Percentiles rank a stretch among this genome's conserved stretches.
Conservation (phyloP, 108 stramenopile genomes). For the Skeletonema potamos region DNA sequence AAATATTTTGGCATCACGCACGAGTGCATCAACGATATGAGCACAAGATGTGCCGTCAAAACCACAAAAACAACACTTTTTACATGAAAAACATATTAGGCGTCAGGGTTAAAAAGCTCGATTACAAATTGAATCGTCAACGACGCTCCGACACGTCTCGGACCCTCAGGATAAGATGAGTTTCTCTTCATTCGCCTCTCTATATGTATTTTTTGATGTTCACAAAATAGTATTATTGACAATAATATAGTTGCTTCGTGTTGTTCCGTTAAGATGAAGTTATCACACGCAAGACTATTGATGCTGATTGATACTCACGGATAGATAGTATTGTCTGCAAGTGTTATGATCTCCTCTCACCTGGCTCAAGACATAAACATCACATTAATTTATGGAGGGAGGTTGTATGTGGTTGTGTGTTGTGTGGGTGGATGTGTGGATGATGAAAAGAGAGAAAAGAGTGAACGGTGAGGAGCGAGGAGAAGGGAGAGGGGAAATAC, state of each 20-base stretch:
- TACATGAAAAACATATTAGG: neutral
- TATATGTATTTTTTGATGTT: neutral
- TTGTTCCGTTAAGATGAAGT: too few relatives aligned
- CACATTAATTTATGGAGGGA: too few relatives aligned
- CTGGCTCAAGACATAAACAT: too few relatives aligned
- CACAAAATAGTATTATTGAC: neutral
- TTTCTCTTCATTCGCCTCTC: constrained; percentile 43
- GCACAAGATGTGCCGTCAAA: neutral
- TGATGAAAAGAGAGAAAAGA: too few relatives aligned
- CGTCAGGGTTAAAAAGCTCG: constrained; percentile 55
- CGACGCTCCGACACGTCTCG: constrained; percentile 31
- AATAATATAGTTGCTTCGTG: neutral
- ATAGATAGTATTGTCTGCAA: too few relatives aligned
- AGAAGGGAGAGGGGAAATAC: too few relatives aligned
- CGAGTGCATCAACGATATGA: neutral
- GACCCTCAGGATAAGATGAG: constrained; percentile 47
- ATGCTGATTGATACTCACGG: too few relatives aligned
- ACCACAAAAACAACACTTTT: neutral
- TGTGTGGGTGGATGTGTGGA: too few relatives aligned
- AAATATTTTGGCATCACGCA: neutral
- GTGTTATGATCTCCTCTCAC: too few relatives aligned
- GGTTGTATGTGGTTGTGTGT: too few relatives aligned
- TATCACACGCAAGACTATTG: too few relatives aligned
- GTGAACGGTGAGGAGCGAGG: too few relatives aligned
- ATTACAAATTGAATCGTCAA: constrained; percentile 40